These are phyloP conservation scores for Rhizomucor miehei DNA, from an alignment of 371 early-diverging fungal species.

Conservation along the genomic window DNA sequence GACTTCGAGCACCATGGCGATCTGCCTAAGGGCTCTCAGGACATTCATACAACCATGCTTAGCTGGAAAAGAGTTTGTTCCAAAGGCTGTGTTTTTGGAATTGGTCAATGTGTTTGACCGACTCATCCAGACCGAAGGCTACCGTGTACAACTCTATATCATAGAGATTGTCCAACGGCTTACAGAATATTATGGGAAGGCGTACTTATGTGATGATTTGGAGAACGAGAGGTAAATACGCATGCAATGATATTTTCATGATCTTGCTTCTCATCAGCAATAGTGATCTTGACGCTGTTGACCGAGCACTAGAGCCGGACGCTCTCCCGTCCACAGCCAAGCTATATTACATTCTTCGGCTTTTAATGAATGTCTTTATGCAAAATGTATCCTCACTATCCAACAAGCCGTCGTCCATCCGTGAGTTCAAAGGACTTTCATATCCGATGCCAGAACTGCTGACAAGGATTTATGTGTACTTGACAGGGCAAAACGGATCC, in stretches of 20 bases:
- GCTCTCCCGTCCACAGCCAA: conserved; percentile 46
- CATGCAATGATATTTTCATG: not conserved
- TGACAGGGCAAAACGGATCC: not conserved
- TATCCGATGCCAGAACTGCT: no score
- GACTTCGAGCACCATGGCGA: conserved; percentile 23
- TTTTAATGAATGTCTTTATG: conserved; percentile 49
- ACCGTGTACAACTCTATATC: conserved; percentile 41
- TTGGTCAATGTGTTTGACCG: conserved; percentile 64
- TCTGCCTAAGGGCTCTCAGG: conserved; percentile 37
- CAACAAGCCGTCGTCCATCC: conserved; percentile 21
- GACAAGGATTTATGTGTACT: not conserved
- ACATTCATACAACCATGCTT: conserved; percentile 44
- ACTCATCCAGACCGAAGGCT: conserved; percentile 52
- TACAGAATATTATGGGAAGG: conserved; percentile 37
- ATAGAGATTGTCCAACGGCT: conserved; percentile 45
- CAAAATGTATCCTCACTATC: conserved; percentile 43
- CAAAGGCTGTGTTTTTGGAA: conserved; percentile 60
- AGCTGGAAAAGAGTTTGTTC: conserved; percentile 38
- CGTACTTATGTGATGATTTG: conserved; percentile 43
- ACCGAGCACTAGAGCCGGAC: conserved; percentile 33
- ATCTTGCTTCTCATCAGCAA: not conserved
- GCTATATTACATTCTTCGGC: conserved; percentile 43
- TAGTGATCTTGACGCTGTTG: conserved; percentile 15
- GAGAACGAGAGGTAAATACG: conserved; percentile 18
- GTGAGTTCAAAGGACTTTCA: conserved; percentile 7